Evolutionary conservation across 306 rosid species (phyloP).

Genomic region (Prunus armeniaca): DNA sequence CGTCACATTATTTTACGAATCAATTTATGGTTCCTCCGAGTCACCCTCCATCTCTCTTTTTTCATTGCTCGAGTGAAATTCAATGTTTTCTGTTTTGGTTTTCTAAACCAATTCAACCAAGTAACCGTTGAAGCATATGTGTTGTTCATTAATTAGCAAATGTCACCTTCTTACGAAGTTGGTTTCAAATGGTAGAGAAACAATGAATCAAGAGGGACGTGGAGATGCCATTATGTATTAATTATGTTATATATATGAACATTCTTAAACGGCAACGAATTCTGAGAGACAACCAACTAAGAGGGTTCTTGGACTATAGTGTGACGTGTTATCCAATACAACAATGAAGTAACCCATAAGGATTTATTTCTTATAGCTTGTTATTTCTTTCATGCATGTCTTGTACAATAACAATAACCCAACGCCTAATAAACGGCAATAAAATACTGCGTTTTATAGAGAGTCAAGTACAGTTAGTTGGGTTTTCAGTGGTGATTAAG

Average conservation of each 20-base stretch:
- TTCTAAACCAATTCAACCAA: neutral
- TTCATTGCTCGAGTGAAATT: too few species aligned
- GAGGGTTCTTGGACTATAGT: slow-evolving; percentile 9
- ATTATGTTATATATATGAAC: slow-evolving; percentile 1
- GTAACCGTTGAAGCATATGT: neutral
- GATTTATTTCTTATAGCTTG: slow-evolving; percentile 25
- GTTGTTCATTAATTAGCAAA: neutral
- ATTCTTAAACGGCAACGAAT: slow-evolving; percentile 21
- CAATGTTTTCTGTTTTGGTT: neutral
- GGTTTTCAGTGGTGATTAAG: slow-evolving; percentile 35
- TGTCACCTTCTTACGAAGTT: neutral
- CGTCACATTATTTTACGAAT: neutral
- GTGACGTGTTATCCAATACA: slow-evolving; percentile 47
- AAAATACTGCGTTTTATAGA: slow-evolving; percentile 10
- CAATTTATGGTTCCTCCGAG: neutral
- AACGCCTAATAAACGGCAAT: slow-evolving; percentile 21
- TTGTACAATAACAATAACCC: neutral
- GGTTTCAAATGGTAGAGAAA: neutral
- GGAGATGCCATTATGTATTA: neutral
- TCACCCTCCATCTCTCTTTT: neutral
- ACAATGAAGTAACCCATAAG: slow-evolving; percentile 52
- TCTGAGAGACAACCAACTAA: neutral
- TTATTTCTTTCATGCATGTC: slow-evolving; percentile 18
- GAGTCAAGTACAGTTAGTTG: slow-evolving; percentile 53
- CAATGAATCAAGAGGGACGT: neutral